Base-by-base conservation (phyloP, 257 asterid species). In the Solanum rostratum region DNA sequence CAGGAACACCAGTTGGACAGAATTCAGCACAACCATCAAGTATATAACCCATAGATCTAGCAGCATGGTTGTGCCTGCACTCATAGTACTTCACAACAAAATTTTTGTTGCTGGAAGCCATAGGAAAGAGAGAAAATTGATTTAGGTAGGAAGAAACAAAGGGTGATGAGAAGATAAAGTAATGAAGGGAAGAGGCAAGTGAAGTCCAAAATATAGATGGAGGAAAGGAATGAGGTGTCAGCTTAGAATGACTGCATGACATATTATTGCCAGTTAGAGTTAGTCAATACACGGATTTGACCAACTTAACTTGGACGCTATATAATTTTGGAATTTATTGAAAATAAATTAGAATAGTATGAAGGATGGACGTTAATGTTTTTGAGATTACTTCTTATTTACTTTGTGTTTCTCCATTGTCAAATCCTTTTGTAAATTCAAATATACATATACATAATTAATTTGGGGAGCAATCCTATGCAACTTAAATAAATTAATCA, bases 21-120 rank as follows among this genome's bases (percentile, higher is more conserved):
- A 82, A 86, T 27, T 71, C 71, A 62, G 63, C 52, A 30, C 71
- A 82, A 3, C 84, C 80, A 46, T 86, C 86, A 22, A 81, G 41
- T 45, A 18, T 49, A 41, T 5, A 12, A 2, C 78, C 37, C 55
- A 45, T 57, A 0, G 76, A 27, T 19, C 15, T 5, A 30, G 18
- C 57, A 43, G 66, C 83, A 71, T 81, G 37, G 45, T 81, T 33
- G 37, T 33, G 37, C 5, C 37, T 33, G 37, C 37, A 33, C 0
- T 80, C 84, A 43, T 16, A n/a, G 20, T 85, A 63, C 24, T 29
- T 79, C 14, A 50, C 37, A 33, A 16, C 54, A 24, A 52, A 20
- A 3, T 18, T 14, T 20, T 43, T 60, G 11, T 46, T 30, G 49
- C 16, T 46, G 13, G 68, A 1, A 55, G 83, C 80, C 79, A 84